Percentiles rank a stretch among this genome's conserved stretches.
These are phyloP conservation scores for Metrosideros polymorpha DNA, from an alignment of 441 rosid species.

Conservation along the genomic window DNA sequence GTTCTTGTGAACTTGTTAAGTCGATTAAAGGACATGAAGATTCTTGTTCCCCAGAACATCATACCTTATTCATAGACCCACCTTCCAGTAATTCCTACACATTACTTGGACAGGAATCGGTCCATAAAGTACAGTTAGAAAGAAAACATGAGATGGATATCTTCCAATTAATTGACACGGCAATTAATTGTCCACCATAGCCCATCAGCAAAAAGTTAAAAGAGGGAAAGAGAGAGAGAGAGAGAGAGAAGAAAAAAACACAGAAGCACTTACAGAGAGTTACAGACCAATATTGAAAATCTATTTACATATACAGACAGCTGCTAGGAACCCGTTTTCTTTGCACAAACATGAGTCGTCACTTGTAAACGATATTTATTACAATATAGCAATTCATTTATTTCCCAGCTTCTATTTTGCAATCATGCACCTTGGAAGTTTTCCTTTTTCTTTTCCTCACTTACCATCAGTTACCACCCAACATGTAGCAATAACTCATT, in stretches of 20 bases:
- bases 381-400: background rate
- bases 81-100: background rate
- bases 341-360: background rate
- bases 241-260: background rate
- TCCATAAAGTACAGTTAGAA: background rate
- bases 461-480: background rate
- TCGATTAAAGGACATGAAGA: background rate
- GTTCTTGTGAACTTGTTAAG: background rate
- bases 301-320: background rate
- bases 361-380: background rate
- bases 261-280: background rate
- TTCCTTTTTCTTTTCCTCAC: background rate
- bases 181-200: background rate
- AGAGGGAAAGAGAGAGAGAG: background rate
- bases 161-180: background rate
- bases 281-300: background rate
- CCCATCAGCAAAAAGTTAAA: background rate
- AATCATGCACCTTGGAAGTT: background rate
- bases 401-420: background rate
- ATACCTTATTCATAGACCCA: background rate
- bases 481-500: background rate
- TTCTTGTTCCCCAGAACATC: background rate
- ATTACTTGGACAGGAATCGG: background rate
- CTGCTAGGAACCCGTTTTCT: background rate
- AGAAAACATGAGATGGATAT: background rate